These are phyloP conservation scores for Candida sp. DNA, from an alignment of 1,139 yeast genomes.

Conservation along the genomic window DNA sequence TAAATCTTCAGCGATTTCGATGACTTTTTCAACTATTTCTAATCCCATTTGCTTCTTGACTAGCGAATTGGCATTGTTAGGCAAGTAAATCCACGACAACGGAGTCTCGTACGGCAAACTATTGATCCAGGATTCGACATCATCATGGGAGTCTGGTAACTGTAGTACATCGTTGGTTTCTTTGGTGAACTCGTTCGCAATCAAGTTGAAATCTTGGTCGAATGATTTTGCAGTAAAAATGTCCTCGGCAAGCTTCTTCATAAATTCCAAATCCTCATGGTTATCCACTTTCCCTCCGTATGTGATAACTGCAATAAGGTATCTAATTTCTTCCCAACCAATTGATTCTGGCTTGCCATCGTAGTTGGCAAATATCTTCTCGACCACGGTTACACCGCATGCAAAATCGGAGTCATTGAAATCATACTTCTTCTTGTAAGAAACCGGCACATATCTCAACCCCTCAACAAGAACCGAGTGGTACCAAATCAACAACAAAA, in stretches of 20 bases:
- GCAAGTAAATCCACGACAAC: conserved; percentile 66
- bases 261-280: conserved; percentile 42
- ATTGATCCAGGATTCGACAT: conserved; percentile 55
- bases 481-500: conserved; percentile 68
- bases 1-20: conserved; percentile 8
- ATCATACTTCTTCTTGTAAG: conserved; percentile 66
- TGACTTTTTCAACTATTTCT: conserved; percentile 18
- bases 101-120: conserved; percentile 63
- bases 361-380: conserved; percentile 32
- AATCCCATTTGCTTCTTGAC: conserved; percentile 23
- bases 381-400: conserved; percentile 52
- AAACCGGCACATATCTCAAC: conserved; percentile 61
- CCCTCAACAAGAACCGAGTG: conserved; percentile 69
- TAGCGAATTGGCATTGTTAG: conserved; percentile 40
- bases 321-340: conserved; percentile 56
- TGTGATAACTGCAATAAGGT: conserved; percentile 55
- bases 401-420: conserved; percentile 76
- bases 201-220: conserved; percentile 31
- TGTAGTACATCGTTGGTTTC: conserved; percentile 24
- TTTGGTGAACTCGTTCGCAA: conserved; percentile 28
- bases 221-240: conserved; percentile 33
- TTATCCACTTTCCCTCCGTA: conserved; percentile 82
- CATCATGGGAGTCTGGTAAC: conserved; percentile 54
- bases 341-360: conserved; percentile 44
- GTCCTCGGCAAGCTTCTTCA: conserved; percentile 25